A percentile compares a stretch with the other conserved stretches of the same genome.
Conservation (phyloP, 306 rosid genomes). For the Ceratonia siliqua region DNA sequence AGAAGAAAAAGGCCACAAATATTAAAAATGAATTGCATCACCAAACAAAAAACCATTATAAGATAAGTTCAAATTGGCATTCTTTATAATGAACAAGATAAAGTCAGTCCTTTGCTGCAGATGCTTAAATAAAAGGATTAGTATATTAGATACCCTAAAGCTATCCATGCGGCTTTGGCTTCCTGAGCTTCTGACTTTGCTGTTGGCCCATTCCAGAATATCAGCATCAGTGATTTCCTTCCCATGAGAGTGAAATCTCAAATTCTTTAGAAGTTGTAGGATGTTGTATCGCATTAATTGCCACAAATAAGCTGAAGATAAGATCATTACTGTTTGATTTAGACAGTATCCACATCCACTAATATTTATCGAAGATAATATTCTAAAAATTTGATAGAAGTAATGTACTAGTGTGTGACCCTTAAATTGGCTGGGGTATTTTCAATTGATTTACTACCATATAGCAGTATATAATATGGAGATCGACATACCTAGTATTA, state of each 20-base stretch:
- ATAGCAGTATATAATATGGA: neutral
- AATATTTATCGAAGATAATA: neutral
- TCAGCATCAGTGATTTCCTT: constrained; percentile 90
- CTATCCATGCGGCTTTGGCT: constrained; percentile 80
- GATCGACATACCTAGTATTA: constrained; percentile 72
- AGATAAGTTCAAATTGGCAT: neutral
- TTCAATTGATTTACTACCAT: neutral
- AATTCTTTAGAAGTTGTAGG: constrained; percentile 86
- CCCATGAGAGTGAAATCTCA: constrained; percentile 93
- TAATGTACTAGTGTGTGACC: neutral
- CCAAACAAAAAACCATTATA: too few species aligned
- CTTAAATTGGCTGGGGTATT: neutral
- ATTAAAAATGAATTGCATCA: neutral
- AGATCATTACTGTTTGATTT: constrained; percentile 18
- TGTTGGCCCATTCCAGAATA: constrained; percentile 92
- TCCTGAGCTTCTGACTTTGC: constrained; percentile 74
- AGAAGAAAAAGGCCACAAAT: neutral
- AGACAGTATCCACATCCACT: neutral
- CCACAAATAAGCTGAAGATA: constrained; percentile 87
- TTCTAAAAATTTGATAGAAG: neutral
- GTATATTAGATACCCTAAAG: constrained; percentile 61
- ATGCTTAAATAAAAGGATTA: neutral
- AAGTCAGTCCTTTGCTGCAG: neutral
- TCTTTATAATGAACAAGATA: neutral
- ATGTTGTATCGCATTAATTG: constrained; percentile 93